These are phyloP conservation scores for Trichoderma endophyticum DNA, from an alignment of 2,329 filamentous ascomycete genomes.

Conservation along the genomic window DNA sequence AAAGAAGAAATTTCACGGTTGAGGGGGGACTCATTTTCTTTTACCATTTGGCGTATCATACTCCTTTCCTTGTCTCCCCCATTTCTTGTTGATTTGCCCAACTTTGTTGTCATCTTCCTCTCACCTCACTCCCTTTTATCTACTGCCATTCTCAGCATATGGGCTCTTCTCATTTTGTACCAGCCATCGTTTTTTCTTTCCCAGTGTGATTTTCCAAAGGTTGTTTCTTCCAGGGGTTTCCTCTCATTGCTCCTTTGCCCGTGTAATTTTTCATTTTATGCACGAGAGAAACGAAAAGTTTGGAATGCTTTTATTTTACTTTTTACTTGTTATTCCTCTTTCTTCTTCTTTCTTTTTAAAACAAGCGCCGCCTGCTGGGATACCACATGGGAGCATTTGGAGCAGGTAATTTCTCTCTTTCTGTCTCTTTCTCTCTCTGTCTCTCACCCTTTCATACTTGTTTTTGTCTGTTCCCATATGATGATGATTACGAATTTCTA, in stretches of 20 bases:
- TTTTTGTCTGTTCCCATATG: conserved; percentile 16
- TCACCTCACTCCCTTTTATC: conserved; percentile 19
- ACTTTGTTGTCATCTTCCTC: conserved; percentile 10
- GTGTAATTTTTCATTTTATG: conserved; percentile 26
- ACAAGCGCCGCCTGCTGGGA: conserved; percentile 29
- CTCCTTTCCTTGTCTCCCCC: conserved; percentile 22
- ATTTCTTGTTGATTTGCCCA: conserved; percentile 18
- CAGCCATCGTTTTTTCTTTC: conserved; percentile 20
- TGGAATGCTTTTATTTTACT: conserved; percentile 22
- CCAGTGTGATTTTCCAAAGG: conserved; percentile 23
- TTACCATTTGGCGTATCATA: conserved; percentile 20
- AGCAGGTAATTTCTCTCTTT: conserved; percentile 14
- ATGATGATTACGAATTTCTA: conserved; percentile 21
- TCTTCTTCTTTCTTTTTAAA: conserved; percentile 17
- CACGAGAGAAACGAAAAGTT: conserved; percentile 26
- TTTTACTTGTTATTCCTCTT: conserved; percentile 21
- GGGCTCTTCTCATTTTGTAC: conserved; percentile 24
- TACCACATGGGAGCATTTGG: conserved; percentile 28
- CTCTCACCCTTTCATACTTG: neutral
- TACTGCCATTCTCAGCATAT: conserved; percentile 19
- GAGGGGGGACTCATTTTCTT: conserved; percentile 16
- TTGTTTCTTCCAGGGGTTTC: conserved; percentile 26
- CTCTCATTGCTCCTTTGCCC: conserved; percentile 29
- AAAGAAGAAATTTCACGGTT: conserved; percentile 12
- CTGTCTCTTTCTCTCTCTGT: neutral